These are phyloP conservation scores for Didymella exigua DNA, from an alignment of 2,329 filamentous ascomycete species.

Conservation along the genomic window DNA sequence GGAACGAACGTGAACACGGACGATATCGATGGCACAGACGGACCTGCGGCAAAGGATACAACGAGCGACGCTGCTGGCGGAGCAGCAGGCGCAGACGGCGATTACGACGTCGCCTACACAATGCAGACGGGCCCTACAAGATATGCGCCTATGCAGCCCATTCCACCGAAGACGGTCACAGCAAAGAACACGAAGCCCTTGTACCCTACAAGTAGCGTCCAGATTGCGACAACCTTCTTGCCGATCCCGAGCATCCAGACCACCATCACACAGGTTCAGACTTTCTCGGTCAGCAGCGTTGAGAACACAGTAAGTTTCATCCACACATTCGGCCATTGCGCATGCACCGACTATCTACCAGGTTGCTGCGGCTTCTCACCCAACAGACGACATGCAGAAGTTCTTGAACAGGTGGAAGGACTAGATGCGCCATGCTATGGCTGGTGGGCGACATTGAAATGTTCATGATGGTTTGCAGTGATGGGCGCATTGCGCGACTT, in stretches of 20 bases:
- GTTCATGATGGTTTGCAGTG: neutral
- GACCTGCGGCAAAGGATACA: constrained; percentile 35
- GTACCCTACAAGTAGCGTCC: constrained; percentile 62
- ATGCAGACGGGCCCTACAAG: constrained; percentile 63
- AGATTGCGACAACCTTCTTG: constrained; percentile 59
- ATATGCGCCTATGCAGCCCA: constrained; percentile 66
- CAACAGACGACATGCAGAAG: constrained; percentile 61
- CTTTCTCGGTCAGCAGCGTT: constrained; percentile 57
- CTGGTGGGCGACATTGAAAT: neutral
- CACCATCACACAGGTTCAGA: constrained; percentile 59
- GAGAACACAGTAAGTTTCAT: constrained; percentile 63
- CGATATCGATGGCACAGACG: constrained; percentile 33
- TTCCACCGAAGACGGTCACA: constrained; percentile 65
- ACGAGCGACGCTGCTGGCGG: constrained; percentile 28
- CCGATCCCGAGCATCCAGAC: constrained; percentile 53
- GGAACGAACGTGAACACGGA: constrained; percentile 47
- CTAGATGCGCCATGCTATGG: constrained; percentile 34
- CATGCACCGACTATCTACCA: constrained; percentile 39
- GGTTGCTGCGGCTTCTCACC: constrained; percentile 60
- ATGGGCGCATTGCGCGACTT: neutral
- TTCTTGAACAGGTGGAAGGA: constrained; percentile 66
- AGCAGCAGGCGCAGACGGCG: constrained; percentile 34
- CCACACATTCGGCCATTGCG: neutral
- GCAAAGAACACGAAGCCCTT: constrained; percentile 56
- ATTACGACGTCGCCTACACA: constrained; percentile 57